Evolutionary conservation across 2,329 filamentous ascomycete genomes (phyloP).

Genomic region (Penicillium janthinellum): DNA sequence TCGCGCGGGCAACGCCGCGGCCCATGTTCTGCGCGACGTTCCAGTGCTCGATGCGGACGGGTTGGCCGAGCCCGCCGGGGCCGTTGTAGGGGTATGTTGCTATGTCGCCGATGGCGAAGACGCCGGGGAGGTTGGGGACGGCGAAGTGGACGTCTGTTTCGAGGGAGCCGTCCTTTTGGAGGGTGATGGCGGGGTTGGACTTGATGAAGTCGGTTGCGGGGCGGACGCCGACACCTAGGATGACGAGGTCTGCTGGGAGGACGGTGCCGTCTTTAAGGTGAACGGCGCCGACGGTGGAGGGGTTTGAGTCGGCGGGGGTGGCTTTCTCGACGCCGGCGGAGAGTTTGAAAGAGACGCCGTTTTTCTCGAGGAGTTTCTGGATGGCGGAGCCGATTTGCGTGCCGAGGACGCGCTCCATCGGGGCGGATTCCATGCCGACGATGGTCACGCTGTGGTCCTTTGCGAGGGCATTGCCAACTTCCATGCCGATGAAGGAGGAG

Average conservation of each 20-base stretch:
- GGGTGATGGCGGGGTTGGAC: slow-evolving; percentile 67
- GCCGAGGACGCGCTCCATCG: slow-evolving; percentile 85
- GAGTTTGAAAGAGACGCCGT: slow-evolving; percentile 87
- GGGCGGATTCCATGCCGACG: slow-evolving; percentile 83
- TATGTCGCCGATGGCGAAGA: slow-evolving; percentile 94
- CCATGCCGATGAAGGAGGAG: slow-evolving; percentile 97
- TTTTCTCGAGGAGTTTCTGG: slow-evolving; percentile 76
- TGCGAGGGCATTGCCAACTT: slow-evolving; percentile 80
- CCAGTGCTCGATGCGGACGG: slow-evolving; percentile 93
- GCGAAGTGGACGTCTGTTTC: slow-evolving; percentile 77
- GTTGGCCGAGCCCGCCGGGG: slow-evolving; percentile 73
- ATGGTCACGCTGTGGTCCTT: slow-evolving; percentile 83
- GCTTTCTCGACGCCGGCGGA: slow-evolving; percentile 80
- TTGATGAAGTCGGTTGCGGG: slow-evolving; percentile 83
- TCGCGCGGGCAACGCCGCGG: slow-evolving; percentile 74
- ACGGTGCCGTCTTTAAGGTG: slow-evolving; percentile 82
- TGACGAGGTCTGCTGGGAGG: slow-evolving; percentile 83
- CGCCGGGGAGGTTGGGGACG: slow-evolving; percentile 69
- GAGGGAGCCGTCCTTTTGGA: slow-evolving; percentile 85
- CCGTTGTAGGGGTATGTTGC: slow-evolving; percentile 93
- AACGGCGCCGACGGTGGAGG: slow-evolving; percentile 75
- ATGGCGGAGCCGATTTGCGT: slow-evolving; percentile 78
- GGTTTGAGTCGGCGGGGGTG: slow-evolving; percentile 66
- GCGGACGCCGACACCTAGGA: slow-evolving; percentile 85
- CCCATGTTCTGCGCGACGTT: slow-evolving; percentile 95